Percentiles rank a stretch among this genome's conserved stretches.
Evolutionary conservation across 2,329 filamentous ascomycete species (phyloP).

Genomic region (Cytospora leucostoma): DNA sequence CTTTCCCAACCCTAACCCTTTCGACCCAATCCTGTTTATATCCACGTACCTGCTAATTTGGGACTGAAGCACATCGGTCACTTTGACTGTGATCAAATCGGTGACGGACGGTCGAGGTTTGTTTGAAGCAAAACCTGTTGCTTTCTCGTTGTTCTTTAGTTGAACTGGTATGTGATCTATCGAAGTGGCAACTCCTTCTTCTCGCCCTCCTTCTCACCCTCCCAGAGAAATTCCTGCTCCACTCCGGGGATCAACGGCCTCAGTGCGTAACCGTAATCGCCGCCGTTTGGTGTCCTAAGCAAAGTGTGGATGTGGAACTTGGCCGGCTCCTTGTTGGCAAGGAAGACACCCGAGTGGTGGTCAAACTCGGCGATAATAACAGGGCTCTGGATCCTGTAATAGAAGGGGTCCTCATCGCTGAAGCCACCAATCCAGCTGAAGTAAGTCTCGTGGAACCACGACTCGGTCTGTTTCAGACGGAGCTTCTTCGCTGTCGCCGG

Average conservation of each 20-base stretch:
- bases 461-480: slow-evolving; percentile 55
- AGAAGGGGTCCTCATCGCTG: slow-evolving; percentile 69
- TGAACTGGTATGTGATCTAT: too few relatives aligned
- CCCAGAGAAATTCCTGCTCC: slow-evolving; percentile 46
- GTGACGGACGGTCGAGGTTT: not conserved
- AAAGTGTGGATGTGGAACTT: slow-evolving; percentile 81
- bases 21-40: not conserved
- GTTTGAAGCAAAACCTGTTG: not conserved
- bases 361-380: slow-evolving; percentile 77
- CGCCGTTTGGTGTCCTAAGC: slow-evolving; percentile 70
- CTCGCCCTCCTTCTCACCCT: slow-evolving; percentile 33
- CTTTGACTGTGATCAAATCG: not conserved
- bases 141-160: too few relatives aligned
- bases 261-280: slow-evolving; percentile 69
- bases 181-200: too few relatives aligned
- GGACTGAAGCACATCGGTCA: not conserved
- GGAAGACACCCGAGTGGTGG: slow-evolving; percentile 76
- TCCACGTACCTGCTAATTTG: too few relatives aligned
- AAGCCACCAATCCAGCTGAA: slow-evolving; percentile 78
- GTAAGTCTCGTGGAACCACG: slow-evolving; percentile 69
- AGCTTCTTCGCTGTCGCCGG: slow-evolving; percentile 56
- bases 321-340: slow-evolving; percentile 70
- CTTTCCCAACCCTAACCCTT: not conserved
- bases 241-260: slow-evolving; percentile 40
- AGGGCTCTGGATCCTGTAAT: slow-evolving; percentile 76